A percentile compares a stretch with the other conserved stretches of the same genome.
These are phyloP conservation scores for Fusarium algeriense DNA, from an alignment of 2,329 filamentous ascomycete genomes.

Conservation along the genomic window DNA sequence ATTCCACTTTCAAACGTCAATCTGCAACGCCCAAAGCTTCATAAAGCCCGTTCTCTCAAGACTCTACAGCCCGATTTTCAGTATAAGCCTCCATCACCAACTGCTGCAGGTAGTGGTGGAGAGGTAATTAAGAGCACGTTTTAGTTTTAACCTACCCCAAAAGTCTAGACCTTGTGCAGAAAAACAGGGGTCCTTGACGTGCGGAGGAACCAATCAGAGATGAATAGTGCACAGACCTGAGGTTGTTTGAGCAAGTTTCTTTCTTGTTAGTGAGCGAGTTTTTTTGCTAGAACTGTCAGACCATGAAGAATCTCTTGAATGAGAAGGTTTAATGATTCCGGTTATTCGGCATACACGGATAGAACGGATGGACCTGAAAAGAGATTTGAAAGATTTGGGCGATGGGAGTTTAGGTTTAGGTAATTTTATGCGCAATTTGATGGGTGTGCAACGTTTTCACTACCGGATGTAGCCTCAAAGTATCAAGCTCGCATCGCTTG, in stretches of 20 bases:
- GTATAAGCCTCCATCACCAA: constrained; percentile 17
- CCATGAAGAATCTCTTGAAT: neutral
- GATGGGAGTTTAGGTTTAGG: neutral
- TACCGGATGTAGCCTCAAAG: neutral
- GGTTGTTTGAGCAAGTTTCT: constrained; percentile 57
- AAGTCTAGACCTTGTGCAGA: constrained; percentile 11
- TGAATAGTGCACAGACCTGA: constrained; percentile 44
- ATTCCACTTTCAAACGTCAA: neutral
- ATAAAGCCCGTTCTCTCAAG: neutral
- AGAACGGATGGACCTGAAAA: constrained; percentile 5
- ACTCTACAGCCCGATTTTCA: neutral
- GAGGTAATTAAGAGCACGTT: constrained; percentile 20
- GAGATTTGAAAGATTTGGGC: neutral
- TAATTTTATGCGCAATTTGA: neutral
- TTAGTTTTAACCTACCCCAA: constrained; percentile 18
- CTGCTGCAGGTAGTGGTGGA: constrained; percentile 27
- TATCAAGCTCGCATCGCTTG: neutral
- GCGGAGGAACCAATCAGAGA: constrained; percentile 37
- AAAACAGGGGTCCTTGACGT: constrained; percentile 33
- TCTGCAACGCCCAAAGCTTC: neutral
- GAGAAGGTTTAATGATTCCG: constrained; percentile 13
- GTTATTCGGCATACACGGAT: constrained; percentile 38
- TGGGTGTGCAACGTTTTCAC: neutral
- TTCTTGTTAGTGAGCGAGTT: constrained; percentile 30
- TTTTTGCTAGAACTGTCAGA: constrained; percentile 1